phyloP scores from a whole-genome alignment of 2,329 filamentous ascomycete genomes.

The Cordyceps cicadae region DNA sequence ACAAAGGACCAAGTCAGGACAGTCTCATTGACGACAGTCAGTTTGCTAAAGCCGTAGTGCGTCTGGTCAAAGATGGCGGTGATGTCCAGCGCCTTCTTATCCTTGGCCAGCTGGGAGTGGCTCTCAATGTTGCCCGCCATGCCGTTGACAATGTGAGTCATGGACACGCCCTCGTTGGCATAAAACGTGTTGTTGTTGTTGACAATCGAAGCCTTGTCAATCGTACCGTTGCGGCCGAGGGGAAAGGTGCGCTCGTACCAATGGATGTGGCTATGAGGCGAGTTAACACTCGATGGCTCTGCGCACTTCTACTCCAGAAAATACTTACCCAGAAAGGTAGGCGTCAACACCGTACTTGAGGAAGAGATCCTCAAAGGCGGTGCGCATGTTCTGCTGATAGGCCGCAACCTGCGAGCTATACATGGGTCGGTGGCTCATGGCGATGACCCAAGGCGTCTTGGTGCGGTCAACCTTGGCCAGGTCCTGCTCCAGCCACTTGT shows the following conservation, averaged over 20 bases:
- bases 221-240: slow-evolving; percentile 23
- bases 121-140: slow-evolving; percentile 45
- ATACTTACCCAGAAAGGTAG: slow-evolving; percentile 27
- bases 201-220: slow-evolving; percentile 33
- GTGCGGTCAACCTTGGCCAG: slow-evolving; percentile 34
- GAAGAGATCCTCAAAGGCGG: slow-evolving; percentile 37
- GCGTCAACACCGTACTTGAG: slow-evolving; percentile 37
- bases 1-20: slow-evolving; percentile 38
- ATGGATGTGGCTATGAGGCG: slow-evolving; percentile 16
- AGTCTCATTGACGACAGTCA: slow-evolving; percentile 26
- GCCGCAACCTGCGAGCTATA: slow-evolving; percentile 35
- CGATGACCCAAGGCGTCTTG: slow-evolving; percentile 42
- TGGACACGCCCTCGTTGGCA: slow-evolving; percentile 37
- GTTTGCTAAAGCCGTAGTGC: slow-evolving; percentile 40
- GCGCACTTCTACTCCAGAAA: background rate
- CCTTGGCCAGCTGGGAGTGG: slow-evolving; percentile 31
- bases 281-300: background rate
- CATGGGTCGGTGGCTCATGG: slow-evolving; percentile 41
- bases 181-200: slow-evolving; percentile 41
- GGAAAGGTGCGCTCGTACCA: slow-evolving; percentile 20
- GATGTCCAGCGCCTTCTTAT: slow-evolving; percentile 28
- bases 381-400: slow-evolving; percentile 35
- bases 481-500: slow-evolving; percentile 38
- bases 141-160: slow-evolving; percentile 44
- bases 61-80: slow-evolving; percentile 36